Evolutionary conservation across 129 eudicot genomes (phyloP).

Genomic region (Lactuca sativa): DNA sequence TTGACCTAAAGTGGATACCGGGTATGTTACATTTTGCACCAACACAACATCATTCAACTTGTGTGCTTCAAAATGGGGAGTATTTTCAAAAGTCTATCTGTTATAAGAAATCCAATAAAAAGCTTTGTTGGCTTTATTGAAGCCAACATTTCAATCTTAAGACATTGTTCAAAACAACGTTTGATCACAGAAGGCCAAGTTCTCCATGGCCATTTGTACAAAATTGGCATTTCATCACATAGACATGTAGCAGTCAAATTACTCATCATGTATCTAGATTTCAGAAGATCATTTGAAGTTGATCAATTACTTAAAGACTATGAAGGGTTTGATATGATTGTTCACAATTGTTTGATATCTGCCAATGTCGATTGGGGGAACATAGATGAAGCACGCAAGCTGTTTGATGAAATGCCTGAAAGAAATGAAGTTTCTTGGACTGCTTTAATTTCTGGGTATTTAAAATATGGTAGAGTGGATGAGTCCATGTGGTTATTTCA

Average conservation of each 20-base stretch:
- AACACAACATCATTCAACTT: no score
- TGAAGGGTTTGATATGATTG: conserved; percentile 56
- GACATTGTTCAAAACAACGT: conserved; percentile 46
- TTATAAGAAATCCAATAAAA: conserved; percentile 44
- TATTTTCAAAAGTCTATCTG: conserved; percentile 27
- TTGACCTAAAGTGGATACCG: no score
- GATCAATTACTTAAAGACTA: conserved; percentile 52
- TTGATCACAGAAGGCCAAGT: conserved; percentile 41
- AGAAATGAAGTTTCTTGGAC: conserved; percentile 85
- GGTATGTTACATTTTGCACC: no score
- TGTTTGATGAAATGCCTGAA: conserved; percentile 83
- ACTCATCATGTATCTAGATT: conserved; percentile 58
- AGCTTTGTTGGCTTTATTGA: conserved; percentile 33
- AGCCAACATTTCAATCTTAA: conserved; percentile 39
- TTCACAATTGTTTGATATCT: conserved; percentile 57
- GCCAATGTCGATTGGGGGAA: conserved; percentile 51
- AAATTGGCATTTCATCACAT: conserved; percentile 54
- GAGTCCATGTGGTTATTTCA: conserved; percentile 52
- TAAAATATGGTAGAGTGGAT: conserved; percentile 55
- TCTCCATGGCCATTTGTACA: conserved; percentile 48
- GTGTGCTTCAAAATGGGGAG: conserved; percentile 23
- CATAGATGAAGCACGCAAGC: conserved; percentile 37
- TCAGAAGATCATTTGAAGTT: conserved; percentile 43
- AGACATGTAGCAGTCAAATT: conserved; percentile 47
- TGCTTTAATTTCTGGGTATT: conserved; percentile 58